Evolutionary conservation across 2,329 filamentous ascomycete species (phyloP).

Genomic region (Alternaria alternata): DNA sequence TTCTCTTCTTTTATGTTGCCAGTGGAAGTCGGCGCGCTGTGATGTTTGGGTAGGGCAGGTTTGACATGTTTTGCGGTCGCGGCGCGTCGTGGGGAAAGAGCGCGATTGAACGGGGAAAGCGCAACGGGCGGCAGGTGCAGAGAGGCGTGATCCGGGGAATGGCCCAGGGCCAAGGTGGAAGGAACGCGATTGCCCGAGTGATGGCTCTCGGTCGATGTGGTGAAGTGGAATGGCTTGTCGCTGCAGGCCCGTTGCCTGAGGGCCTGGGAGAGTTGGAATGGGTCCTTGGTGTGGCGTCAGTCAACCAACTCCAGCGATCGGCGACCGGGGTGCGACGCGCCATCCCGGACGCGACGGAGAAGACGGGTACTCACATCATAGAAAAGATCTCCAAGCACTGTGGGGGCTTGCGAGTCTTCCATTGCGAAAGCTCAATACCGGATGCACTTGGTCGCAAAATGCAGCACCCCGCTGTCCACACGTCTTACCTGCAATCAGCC

Average conservation of each 20-base stretch:
- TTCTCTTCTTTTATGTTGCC: conserved; percentile 28
- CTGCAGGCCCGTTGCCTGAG: conserved; percentile 46
- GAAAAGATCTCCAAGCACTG: conserved; percentile 38
- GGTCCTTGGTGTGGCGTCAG: conserved; percentile 41
- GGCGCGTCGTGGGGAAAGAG: conserved; percentile 41
- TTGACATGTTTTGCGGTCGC: conserved; percentile 40
- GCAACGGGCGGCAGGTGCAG: conserved; percentile 23
- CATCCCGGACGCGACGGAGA: conserved; percentile 18
- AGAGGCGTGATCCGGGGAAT: conserved; percentile 10
- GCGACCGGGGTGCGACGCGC: conserved; percentile 37
- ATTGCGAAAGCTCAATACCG: conserved; percentile 30
- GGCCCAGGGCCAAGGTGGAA: conserved; percentile 16
- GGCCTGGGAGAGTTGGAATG: conserved; percentile 48
- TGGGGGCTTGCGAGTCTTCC: conserved; percentile 42
- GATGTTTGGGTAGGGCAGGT: conserved; percentile 36
- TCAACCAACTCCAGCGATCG: conserved; percentile 32
- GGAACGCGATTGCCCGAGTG: conserved; percentile 18
- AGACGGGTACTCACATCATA: conserved; percentile 46
- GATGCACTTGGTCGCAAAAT: conserved; percentile 14
- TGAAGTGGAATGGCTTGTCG: conserved; percentile 33
- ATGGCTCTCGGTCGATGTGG: conserved; percentile 33
- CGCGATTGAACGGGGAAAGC: conserved; percentile 21
- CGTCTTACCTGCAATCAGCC: conserved; percentile 14
- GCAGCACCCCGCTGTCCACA: conserved; percentile 26
- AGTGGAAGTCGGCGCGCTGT: conserved; percentile 43